Base-by-base conservation (phyloP, 352 stramenopile genomes). In the Peronospora farinosa region DNA sequence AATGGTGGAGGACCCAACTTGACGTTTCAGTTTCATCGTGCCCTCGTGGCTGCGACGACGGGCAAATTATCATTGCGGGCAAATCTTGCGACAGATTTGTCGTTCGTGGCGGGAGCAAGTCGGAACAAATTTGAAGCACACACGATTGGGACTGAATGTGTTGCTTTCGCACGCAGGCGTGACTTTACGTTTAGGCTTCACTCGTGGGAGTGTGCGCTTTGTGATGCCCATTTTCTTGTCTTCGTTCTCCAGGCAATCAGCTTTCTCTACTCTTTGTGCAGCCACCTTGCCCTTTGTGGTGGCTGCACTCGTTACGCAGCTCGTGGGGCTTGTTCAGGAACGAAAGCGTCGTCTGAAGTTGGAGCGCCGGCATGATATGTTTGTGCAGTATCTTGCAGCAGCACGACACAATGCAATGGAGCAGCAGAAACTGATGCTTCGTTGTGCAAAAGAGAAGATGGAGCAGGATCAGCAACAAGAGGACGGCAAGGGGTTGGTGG, bases 191-290 rank as follows among this genome's bases (percentile, higher is more conserved):
- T 7, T 86, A 15, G 80, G 78, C 39, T 88, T 90, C 52, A 86
- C 78, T 17, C 77, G 81, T 13, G 81, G 81, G 37, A 87, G 67
- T 59, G 77, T 92, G 12, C 78, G 81, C 23, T 92, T 92, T 35
- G 81, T 89, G 19, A 60, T 90, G 53, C 81, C 81, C 12, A 86
- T 92, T 60, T 88, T 88, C 57, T 48, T 92, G 38, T 82, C 78
- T 7, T 78, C 81, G 6, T 88, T 89, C 55, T 84, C 71, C 5
- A 58, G 59, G 6, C 66, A 88, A 44, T 77, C 72, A 1, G 78
- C 78, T 11, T 86, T 82, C 39, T 74, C 77, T 44, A 88, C 81
- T 10, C 90, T 92, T 43, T 74, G 71, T 45, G 78, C 75, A 3
- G 81, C 81, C 10, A 89, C 81, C 3, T 72, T 73, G 10, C 81